Conservation (phyloP, 495 filamentous ascomycete genomes). For the Monascus purpureus region DNA sequence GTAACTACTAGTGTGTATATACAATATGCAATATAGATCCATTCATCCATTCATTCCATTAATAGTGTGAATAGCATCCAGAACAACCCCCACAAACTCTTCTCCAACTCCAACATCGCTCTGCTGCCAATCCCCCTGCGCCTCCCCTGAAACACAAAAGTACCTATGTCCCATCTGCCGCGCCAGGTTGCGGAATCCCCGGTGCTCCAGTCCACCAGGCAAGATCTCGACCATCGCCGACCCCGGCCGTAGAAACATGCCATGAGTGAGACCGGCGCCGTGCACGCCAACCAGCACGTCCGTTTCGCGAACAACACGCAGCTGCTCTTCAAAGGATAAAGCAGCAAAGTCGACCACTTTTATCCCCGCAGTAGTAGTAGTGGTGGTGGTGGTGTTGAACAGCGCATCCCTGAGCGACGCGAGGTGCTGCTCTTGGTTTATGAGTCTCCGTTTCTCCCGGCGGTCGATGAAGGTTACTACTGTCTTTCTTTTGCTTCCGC, state of each 20-base stretch:
- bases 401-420: slow-evolving; percentile 8
- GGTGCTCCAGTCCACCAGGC: slow-evolving; percentile 16
- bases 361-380: no score
- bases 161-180: slow-evolving; percentile 14
- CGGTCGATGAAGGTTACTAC: slow-evolving; percentile 23
- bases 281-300: slow-evolving; percentile 26
- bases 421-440: slow-evolving; percentile 12
- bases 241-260: slow-evolving; percentile 18
- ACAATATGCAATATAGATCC: no score
- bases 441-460: slow-evolving; percentile 12
- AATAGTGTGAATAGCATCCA: no score
- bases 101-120: no score
- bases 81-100: no score
- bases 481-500: slow-evolving; percentile 1
- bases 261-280: slow-evolving; percentile 26
- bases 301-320: slow-evolving; percentile 14
- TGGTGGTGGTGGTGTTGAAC: slow-evolving; percentile 14
- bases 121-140: no score
- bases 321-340: slow-evolving; percentile 18
- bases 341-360: slow-evolving; percentile 25
- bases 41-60: no score
- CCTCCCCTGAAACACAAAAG: slow-evolving; percentile 7
- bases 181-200: slow-evolving; percentile 25
- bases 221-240: slow-evolving; percentile 25
- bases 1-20: no score